These are phyloP conservation scores for Neurospora sp. DNA, from an alignment of 495 filamentous ascomycete species.

Conservation along the genomic window DNA sequence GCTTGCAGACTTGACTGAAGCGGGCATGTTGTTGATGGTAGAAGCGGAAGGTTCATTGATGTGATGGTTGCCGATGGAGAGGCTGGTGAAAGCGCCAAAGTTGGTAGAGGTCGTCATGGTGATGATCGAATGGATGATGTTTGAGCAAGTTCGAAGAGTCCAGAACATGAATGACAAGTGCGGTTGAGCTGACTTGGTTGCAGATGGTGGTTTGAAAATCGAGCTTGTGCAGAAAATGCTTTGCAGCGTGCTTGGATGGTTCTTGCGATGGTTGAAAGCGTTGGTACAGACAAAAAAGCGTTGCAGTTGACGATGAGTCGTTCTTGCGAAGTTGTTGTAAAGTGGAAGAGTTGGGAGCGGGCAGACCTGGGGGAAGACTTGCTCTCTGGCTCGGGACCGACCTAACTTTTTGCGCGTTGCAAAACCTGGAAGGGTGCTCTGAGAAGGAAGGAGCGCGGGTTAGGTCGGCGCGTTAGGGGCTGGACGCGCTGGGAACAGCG, in stretches of 20 bases:
- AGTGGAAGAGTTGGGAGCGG: not conserved
- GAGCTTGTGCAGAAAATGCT: not conserved
- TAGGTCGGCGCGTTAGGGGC: not conserved
- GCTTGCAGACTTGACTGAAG: not conserved
- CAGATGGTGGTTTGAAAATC: not conserved
- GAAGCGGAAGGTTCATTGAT: not conserved
- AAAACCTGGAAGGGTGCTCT: not conserved
- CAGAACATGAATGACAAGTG: not conserved
- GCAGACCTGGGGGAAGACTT: not conserved
- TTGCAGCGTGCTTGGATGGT: not conserved
- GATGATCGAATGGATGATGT: not conserved
- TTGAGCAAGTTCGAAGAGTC: not conserved
- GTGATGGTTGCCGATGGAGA: not conserved
- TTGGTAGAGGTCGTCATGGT: not conserved
- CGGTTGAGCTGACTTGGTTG: not conserved
- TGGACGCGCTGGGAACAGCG: not conserved
- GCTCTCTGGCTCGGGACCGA: not conserved
- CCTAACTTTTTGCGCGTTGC: not conserved
- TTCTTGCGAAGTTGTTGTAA: not conserved
- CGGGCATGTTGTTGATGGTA: not conserved
- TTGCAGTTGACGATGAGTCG: not conserved
- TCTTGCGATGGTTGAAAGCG: not conserved
- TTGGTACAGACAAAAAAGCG: not conserved
- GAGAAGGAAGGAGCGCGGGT: not conserved
- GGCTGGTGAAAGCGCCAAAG: not conserved